Base-by-base conservation (phyloP, 2,329 filamentous ascomycete species). In the Colletotrichum higginsianum region DNA sequence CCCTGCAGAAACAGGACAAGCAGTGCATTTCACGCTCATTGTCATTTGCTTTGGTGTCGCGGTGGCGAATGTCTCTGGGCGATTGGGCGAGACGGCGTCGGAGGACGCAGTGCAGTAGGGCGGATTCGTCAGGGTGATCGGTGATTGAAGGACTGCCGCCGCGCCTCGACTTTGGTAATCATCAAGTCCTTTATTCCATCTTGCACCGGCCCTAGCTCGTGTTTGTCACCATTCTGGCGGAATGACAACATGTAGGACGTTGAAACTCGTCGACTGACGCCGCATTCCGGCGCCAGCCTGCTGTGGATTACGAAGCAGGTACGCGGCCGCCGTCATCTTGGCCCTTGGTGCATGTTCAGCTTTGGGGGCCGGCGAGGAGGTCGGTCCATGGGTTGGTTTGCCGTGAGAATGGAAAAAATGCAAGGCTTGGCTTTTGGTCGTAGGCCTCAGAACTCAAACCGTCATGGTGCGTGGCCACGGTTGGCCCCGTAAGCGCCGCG, bases 401-500 rank as follows among this genome's bases (percentile, higher is more conserved):
- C 68, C 21, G 65, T 62, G 58, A 9, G 53, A 63, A 47, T 58
- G n/a, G 57, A 42, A 60, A 60, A 57, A 58, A 58, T 15, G n/a
- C 35, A 35, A 9, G 30, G 30, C 35, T 49, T 26, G 61, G 61
- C 38, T 21, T 21, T n/a, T 52, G 46, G 47, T 65, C 15, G 44
- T 35, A 4, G 46, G 21, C 40, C 67, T 60, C 23, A 40, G 58
- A 35, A 46, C 67, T 66, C 23, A 40, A 53, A 23, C 40, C 58
- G 53, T 62, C 56, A 49, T 16, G 15, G 16, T 40, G 46, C 21
- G 30, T 61, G 46, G 30, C 30, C 61, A 44, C 71, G 62, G 62
- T 73, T 73, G 71, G 71, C 63, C 65, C 67, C 46, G 3, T 60
- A 71, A 71, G 67, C 71, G 71, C 71, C 42, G 38, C 46, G 46